Percentiles rank a stretch among this genome's conserved stretches.
Evolutionary conservation across 805 yeast species (phyloP).

Genomic region (Saccharomyces cerevisiae): DNA sequence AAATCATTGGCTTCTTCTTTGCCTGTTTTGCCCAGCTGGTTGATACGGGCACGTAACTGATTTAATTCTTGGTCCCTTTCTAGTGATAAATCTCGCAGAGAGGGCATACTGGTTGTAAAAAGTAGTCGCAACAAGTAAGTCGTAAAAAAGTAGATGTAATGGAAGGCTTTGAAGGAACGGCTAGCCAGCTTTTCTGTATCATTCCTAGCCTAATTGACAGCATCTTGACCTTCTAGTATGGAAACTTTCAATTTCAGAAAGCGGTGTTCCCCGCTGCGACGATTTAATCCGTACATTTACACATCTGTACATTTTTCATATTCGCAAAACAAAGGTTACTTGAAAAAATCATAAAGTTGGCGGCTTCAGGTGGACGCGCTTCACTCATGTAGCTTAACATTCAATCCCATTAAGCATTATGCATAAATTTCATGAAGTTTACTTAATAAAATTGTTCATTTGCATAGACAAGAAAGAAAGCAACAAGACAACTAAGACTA

Average conservation of each 20-base stretch:
- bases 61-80: background rate
- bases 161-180: background rate
- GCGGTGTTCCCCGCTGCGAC: background rate
- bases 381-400: background rate
- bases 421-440: background rate
- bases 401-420: background rate
- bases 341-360: background rate
- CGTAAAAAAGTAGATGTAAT: no score
- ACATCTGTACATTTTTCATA: background rate
- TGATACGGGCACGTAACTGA: background rate
- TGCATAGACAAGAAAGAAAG: background rate
- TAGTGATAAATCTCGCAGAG: background rate
- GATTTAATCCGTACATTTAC: background rate
- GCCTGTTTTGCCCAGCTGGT: background rate
- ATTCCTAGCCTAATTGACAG: no score
- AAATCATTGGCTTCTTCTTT: background rate
- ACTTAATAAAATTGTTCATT: background rate
- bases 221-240: no score
- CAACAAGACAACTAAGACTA: conserved; percentile 11
- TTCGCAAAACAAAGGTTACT: background rate
- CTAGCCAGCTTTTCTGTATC: no score
- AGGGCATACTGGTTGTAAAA: background rate
- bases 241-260: no score
- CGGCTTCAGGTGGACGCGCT: background rate
- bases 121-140: background rate